Evolutionary conservation across 73 alveolate species (phyloP), one percentile per base, ranked within the genome.

Genomic region (Strombidium stylifer): DNA sequence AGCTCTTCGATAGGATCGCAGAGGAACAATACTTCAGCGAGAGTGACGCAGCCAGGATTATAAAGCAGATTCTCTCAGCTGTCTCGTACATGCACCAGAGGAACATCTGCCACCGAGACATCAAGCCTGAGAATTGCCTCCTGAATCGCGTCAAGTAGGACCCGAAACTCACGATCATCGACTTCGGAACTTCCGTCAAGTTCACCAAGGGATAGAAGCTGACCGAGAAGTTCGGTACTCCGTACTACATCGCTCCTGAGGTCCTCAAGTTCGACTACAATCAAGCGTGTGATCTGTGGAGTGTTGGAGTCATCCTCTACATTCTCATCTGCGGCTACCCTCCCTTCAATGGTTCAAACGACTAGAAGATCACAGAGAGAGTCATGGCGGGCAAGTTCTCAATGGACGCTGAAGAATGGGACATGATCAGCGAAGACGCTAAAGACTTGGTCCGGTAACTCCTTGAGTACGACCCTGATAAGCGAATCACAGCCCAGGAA

Each of bases 41-140:
- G 69, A 82, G 54, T 42, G 81, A 75, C 32, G 88, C 96, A 49
- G 82, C 86, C 24, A 36, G 66, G 50, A 45, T 82, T 10, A 87
- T 87, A 86, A 71, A 75, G 53, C 85, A 77, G 70, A 68, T 87
- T 10, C 76, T 87, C 0, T 60, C 84, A 20, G 91, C 86, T 15
- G 64, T 81, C 52, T 50, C 64, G 48, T 74, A 81, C 42, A 74
- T 87, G 82, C 92, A 81, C 39, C 23, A 55, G 30, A 73, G 59
- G 45, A 81, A 73, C 37, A 59, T 81, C 21, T 75, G 73, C 34
- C 91, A 73, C 36, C 54, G 83, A 69, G 90, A 78, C 53, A 34
- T 78, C 25, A 78, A 78, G 62, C 90, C 90, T 16, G 90, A 78
- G 45, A 78, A 78, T 52, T 48, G 69, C 16, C 44, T 78, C 35